phyloP scores from a whole-genome alignment of 2,329 filamentous ascomycete genomes.

The Chrysoporthe puriensis region DNA sequence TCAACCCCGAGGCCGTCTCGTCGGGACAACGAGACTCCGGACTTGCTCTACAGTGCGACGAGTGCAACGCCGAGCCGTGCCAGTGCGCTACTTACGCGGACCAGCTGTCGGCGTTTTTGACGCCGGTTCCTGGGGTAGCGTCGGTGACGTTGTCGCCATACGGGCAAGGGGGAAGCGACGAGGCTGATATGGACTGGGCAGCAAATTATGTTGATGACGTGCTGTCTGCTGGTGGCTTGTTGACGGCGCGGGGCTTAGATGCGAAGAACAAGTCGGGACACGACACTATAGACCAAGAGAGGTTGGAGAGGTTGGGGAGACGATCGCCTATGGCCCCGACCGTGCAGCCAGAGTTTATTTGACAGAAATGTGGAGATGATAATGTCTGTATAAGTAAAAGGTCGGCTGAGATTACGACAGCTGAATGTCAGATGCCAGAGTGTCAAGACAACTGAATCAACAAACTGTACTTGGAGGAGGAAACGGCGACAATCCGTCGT shows the following conservation, averaged over 20 bases:
- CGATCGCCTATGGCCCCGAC: not conserved
- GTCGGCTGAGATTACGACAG: not conserved
- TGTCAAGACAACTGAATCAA: not conserved
- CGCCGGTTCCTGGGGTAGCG: conserved; percentile 7
- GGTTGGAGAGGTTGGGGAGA: not conserved
- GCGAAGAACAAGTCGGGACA: conserved; percentile 5
- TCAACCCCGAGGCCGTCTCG: conserved; percentile 3
- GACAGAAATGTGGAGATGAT: not conserved
- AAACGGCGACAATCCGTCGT: too few relatives aligned
- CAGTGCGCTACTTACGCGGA: conserved; percentile 26
- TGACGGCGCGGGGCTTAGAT: conserved; percentile 8
- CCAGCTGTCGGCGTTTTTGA: conserved; percentile 28
- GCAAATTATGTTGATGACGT: conserved; percentile 10
- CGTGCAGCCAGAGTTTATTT: conserved; percentile 8
- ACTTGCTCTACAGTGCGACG: conserved; percentile 25
- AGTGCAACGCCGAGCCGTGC: conserved; percentile 23
- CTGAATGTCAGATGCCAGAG: not conserved
- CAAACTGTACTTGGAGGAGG: too few relatives aligned
- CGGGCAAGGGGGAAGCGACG: conserved; percentile 6
- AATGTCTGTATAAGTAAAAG: not conserved
- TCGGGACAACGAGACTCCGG: conserved; percentile 25
- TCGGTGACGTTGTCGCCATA: conserved; percentile 1
- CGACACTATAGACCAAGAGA: not conserved
- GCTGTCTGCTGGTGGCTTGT: not conserved
- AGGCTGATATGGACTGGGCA: conserved; percentile 20